Conservation (phyloP, 2,329 filamentous ascomycete species). For the Didymella lethalis region DNA sequence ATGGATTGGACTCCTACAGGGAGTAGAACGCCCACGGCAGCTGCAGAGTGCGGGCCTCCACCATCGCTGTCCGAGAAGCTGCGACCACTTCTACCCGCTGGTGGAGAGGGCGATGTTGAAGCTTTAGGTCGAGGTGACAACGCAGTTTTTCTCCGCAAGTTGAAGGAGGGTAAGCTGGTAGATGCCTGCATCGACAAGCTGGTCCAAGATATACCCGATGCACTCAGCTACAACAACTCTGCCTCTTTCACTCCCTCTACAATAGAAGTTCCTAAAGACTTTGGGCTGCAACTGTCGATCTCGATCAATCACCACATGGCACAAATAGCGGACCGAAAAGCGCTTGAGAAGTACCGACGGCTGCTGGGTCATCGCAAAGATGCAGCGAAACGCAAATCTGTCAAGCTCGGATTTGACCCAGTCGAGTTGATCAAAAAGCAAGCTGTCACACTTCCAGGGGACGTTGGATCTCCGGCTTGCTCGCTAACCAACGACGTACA, state of each 20-base stretch:
- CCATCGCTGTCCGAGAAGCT: constrained; percentile 41
- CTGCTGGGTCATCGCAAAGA: constrained; percentile 49
- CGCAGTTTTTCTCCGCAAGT: constrained; percentile 43
- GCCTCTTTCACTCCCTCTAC: constrained; percentile 49
- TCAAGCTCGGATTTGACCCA: constrained; percentile 51
- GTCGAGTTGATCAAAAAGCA: constrained; percentile 51
- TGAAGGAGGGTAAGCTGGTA: constrained; percentile 48
- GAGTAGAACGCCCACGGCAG: constrained; percentile 37
- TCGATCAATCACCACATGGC: constrained; percentile 52
- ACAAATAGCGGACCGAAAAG: constrained; percentile 49
- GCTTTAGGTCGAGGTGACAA: constrained; percentile 37
- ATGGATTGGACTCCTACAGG: constrained; percentile 52
- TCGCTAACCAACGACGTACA: constrained; percentile 50
- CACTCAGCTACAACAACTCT: constrained; percentile 46
- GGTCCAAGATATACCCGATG: constrained; percentile 46
- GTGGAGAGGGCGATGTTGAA: constrained; percentile 35
- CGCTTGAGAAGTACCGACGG: constrained; percentile 49
- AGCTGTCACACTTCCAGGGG: constrained; percentile 45
- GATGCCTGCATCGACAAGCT: constrained; percentile 50
- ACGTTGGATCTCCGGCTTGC: constrained; percentile 28
- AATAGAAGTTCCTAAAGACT: constrained; percentile 50
- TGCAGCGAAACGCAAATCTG: constrained; percentile 39
- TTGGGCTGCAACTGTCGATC: constrained; percentile 48
- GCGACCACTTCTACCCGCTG: constrained; percentile 41
- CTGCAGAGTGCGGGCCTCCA: constrained; percentile 42